Evolutionary conservation across 306 rosid genomes (phyloP).

Genomic region (Vigna trinervia): DNA sequence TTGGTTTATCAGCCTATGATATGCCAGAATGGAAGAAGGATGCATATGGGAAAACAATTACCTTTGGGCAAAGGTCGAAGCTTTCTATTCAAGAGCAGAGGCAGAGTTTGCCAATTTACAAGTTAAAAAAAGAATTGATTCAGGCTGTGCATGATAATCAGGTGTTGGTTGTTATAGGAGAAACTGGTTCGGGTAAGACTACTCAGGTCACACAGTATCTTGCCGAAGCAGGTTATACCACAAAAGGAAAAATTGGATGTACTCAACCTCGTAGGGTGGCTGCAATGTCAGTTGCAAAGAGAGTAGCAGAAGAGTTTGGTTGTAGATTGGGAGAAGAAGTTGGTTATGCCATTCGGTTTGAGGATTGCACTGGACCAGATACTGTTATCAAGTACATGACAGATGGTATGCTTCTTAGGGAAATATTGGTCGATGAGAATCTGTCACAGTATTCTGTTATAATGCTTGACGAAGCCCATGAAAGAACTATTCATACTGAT

Average conservation of each 20-base stretch:
- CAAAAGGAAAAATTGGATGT: slow-evolving; percentile 84
- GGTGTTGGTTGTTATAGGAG: slow-evolving; percentile 84
- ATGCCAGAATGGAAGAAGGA: slow-evolving; percentile 97
- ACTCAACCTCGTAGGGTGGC: slow-evolving; percentile 97
- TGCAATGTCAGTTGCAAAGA: slow-evolving; percentile 87
- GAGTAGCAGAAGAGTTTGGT: slow-evolving; percentile 94
- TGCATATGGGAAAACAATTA: slow-evolving; percentile 84
- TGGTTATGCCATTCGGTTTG: slow-evolving; percentile 88
- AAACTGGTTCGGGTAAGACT: slow-evolving; percentile 93
- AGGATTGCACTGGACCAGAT: slow-evolving; percentile 86
- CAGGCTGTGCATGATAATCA: slow-evolving; percentile 87
- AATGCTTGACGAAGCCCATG: slow-evolving; percentile 97
- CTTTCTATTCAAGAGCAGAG: slow-evolving; percentile 87
- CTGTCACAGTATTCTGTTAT: slow-evolving; percentile 82
- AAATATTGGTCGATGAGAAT: slow-evolving; percentile 73
- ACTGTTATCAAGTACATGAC: slow-evolving; percentile 93
- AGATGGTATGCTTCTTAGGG: slow-evolving; percentile 88
- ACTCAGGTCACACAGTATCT: slow-evolving; percentile 96
- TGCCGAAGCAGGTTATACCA: slow-evolving; percentile 83
- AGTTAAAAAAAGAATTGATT: slow-evolving; percentile 76
- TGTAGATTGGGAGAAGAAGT: slow-evolving; percentile 91
- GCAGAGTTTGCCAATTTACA: slow-evolving; percentile 83
- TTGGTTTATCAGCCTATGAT: slow-evolving; percentile 88
- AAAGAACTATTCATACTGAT: slow-evolving; percentile 82
- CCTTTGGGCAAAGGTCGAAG: slow-evolving; percentile 90